Evolutionary conservation across 352 stramenopile genomes (phyloP).

Genomic region (Pythium folliculosum): DNA sequence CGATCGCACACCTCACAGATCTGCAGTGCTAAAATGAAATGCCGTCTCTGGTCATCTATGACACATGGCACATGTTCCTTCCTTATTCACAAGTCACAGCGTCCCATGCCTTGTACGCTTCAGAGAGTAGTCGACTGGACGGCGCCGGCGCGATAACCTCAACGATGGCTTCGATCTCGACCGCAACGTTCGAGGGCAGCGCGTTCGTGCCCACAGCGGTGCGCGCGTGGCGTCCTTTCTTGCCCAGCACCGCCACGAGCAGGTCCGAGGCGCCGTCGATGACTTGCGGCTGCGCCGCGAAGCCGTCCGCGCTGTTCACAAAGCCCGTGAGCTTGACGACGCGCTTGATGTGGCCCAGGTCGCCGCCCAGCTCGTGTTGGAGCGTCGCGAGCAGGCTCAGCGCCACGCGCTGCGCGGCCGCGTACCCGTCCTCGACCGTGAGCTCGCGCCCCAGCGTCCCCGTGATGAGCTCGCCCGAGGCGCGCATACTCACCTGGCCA

Average conservation of each 20-base stretch:
- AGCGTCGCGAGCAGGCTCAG: slow-evolving; percentile 89
- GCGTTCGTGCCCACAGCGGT: slow-evolving; percentile 94
- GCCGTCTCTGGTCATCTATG: no score
- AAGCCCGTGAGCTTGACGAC: slow-evolving; percentile 95
- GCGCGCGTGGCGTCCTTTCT: slow-evolving; percentile 77
- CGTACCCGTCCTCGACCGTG: slow-evolving; percentile 83
- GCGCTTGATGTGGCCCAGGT: slow-evolving; percentile 88
- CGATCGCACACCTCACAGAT: neutral
- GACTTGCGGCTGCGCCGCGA: slow-evolving; percentile 83
- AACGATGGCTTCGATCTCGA: slow-evolving; percentile 95
- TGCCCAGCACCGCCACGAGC: slow-evolving; percentile 72
- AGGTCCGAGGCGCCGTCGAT: slow-evolving; percentile 94
- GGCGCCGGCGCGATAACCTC: slow-evolving; percentile 63
- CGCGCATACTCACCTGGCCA: slow-evolving; percentile 59
- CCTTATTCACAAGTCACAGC: no score
- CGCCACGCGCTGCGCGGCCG: slow-evolving; percentile 71
- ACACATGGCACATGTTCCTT: no score
- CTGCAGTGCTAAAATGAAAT: neutral
- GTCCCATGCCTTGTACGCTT: no score
- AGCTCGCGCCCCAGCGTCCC: slow-evolving; percentile 85
- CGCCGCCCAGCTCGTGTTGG: slow-evolving; percentile 53
- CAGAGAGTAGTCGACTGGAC: no score
- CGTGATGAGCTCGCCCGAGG: slow-evolving; percentile 59
- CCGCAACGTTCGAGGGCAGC: slow-evolving; percentile 91
- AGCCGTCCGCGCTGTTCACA: slow-evolving; percentile 89